Percentiles rank a stretch among this genome's conserved stretches.
Conservation (phyloP, 106 monocot species). For the Acanthochlamys bracteata region DNA sequence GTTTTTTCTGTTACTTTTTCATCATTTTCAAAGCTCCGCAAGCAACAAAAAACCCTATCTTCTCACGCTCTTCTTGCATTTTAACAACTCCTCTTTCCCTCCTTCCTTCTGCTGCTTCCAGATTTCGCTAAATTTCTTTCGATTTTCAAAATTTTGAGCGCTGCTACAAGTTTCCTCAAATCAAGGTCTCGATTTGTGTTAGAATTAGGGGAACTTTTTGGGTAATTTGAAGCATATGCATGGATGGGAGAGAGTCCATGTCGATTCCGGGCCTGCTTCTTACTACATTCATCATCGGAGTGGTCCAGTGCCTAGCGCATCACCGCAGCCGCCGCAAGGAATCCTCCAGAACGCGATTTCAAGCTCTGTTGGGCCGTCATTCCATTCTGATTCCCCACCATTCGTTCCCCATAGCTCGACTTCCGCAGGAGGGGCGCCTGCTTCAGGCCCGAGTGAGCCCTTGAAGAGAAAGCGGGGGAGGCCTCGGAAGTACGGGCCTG, state of each 20-base stretch:
- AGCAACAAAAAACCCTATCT: no score
- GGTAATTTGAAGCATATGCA: constrained; percentile 19
- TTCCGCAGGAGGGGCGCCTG: background rate
- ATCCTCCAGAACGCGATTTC: constrained; percentile 15
- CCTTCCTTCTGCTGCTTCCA: no score
- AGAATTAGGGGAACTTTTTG: background rate
- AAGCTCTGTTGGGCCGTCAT: constrained; percentile 12
- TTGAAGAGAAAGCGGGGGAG: constrained; percentile 31
- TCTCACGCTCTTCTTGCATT: no score
- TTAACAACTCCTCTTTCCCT: no score
- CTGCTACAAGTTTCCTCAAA: no score
- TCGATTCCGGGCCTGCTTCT: constrained; percentile 25
- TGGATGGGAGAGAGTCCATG: constrained; percentile 51
- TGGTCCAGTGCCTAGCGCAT: constrained; percentile 1
- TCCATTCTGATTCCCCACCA: constrained; percentile 23
- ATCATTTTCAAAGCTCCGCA: no score
- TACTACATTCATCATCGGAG: constrained; percentile 33
- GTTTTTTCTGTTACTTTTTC: background rate
- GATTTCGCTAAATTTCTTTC: no score
- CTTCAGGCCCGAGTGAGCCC: background rate
- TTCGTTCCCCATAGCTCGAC: constrained; percentile 2
- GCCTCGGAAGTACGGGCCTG: constrained; percentile 43
- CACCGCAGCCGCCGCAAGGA: constrained; percentile 14
- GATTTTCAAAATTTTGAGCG: background rate
- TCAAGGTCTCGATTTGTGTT: background rate